Evolutionary conservation across 371 early-diverging fungal species (phyloP).

Genomic region (Rhizopus microsporus): DNA sequence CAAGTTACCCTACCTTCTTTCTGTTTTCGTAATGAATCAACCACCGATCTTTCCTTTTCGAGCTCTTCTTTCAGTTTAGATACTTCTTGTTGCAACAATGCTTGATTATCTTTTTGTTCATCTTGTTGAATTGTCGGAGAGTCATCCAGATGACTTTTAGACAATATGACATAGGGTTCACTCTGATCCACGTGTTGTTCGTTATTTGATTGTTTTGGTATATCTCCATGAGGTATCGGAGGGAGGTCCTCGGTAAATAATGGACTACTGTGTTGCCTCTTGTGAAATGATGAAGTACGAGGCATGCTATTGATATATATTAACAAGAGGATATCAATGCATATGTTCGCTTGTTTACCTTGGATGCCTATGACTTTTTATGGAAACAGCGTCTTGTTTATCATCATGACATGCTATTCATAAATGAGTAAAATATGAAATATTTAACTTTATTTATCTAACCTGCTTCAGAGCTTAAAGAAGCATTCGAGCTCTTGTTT

Average conservation of each 20-base stretch:
- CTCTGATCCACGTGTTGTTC: conserved; percentile 1
- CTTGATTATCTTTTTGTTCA: conserved; percentile 4
- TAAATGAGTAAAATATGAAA: background rate
- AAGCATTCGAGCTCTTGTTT: conserved; percentile 9
- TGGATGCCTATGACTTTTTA: background rate
- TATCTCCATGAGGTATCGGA: background rate
- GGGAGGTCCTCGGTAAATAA: background rate
- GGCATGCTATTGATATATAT: background rate
- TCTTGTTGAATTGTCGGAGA: background rate
- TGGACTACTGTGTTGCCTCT: background rate
- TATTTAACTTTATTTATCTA: background rate
- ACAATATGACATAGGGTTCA: background rate
- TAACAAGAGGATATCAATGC: background rate
- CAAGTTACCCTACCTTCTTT: conserved; percentile 20
- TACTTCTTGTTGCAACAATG: conserved; percentile 5
- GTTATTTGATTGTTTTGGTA: background rate
- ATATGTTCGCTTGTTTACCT: background rate
- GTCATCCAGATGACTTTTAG: conserved; percentile 2
- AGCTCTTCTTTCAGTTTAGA: conserved; percentile 13
- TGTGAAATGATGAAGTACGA: background rate
- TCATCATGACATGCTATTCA: background rate
- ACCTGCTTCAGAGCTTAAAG: background rate
- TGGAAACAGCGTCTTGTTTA: background rate
- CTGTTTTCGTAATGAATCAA: conserved; percentile 22
- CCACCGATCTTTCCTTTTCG: conserved; percentile 20